These are phyloP conservation scores for Zygosaccharomyces bailii DNA, from an alignment of 805 yeast genomes.

Conservation along the genomic window DNA sequence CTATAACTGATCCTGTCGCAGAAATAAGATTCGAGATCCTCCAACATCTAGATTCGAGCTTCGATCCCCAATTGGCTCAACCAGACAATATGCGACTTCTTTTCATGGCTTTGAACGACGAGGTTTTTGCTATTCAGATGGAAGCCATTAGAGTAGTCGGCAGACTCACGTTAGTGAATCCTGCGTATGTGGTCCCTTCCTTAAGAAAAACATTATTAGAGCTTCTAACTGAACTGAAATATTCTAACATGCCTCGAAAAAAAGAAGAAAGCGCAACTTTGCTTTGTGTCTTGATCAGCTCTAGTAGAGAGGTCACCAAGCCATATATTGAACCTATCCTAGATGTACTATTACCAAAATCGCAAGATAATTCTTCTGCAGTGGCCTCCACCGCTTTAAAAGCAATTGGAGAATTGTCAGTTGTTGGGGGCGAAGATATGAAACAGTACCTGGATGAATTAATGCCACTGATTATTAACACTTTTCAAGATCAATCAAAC, in stretches of 20 bases:
- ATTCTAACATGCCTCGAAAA: slow-evolving; percentile 67
- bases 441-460: slow-evolving; percentile 64
- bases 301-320: slow-evolving; percentile 76
- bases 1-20: slow-evolving; percentile 83
- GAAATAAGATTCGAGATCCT: slow-evolving; percentile 83
- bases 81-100: slow-evolving; percentile 83
- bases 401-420: slow-evolving; percentile 85
- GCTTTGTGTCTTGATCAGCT: slow-evolving; percentile 66
- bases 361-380: slow-evolving; percentile 66
- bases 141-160: slow-evolving; percentile 79
- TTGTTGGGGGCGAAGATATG: slow-evolving; percentile 85
- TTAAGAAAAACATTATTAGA: slow-evolving; percentile 83
- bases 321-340: slow-evolving; percentile 92
- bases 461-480: slow-evolving; percentile 84
- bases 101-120: slow-evolving; percentile 90
- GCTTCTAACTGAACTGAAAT: slow-evolving; percentile 78
- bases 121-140: slow-evolving; percentile 75
- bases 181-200: slow-evolving; percentile 94
- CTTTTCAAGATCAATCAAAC: slow-evolving; percentile 91
- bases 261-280: slow-evolving; percentile 85
- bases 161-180: slow-evolving; percentile 77
- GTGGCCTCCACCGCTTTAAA: slow-evolving; percentile 83
- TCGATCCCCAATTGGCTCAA: slow-evolving; percentile 91
- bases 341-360: slow-evolving; percentile 74
- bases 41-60: slow-evolving; percentile 62